Conservation (phyloP, 2,329 filamentous ascomycete genomes). For the Neofusicoccum ribis region DNA sequence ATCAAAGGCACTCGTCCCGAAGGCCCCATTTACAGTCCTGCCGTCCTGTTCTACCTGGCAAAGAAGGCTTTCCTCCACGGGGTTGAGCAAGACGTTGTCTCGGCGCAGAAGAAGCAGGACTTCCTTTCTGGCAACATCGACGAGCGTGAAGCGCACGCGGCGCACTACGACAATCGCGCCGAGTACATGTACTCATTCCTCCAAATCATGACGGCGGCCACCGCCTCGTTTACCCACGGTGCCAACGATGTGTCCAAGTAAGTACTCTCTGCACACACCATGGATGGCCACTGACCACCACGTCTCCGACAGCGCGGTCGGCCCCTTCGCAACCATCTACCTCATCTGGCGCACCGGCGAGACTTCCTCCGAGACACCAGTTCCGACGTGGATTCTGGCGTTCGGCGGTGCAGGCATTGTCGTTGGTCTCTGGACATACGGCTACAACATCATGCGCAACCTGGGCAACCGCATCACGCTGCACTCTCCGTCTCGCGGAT, state of each 20-base stretch:
- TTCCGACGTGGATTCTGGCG: conserved; percentile 62
- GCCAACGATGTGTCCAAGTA: conserved; percentile 59
- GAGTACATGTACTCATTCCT: conserved; percentile 63
- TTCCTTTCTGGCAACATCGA: conserved; percentile 55
- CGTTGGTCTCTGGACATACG: conserved; percentile 62
- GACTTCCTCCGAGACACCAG: conserved; percentile 48
- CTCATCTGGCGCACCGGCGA: conserved; percentile 57
- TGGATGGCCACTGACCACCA: conserved; percentile 4
- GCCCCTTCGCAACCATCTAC: conserved; percentile 64
- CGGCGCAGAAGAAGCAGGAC: conserved; percentile 42
- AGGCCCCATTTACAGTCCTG: conserved; percentile 46
- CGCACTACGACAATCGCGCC: conserved; percentile 63
- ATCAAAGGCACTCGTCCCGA: conserved; percentile 30
- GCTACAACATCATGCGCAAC: conserved; percentile 65
- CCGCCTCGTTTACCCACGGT: conserved; percentile 71
- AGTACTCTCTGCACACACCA: conserved; percentile 47
- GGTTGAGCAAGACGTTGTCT: conserved; percentile 52
- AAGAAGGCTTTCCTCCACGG: conserved; percentile 53
- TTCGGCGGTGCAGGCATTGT: conserved; percentile 56
- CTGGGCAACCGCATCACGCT: conserved; percentile 63
- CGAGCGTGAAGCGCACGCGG: conserved; percentile 57
- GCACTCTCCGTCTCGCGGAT: conserved; percentile 61
- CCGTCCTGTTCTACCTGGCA: conserved; percentile 47
- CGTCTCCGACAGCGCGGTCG: conserved; percentile 43
- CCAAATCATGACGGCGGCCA: conserved; percentile 58